Conservation (phyloP, 495 filamentous ascomycete genomes). For the Hyaloscypha hepaticicola region DNA sequence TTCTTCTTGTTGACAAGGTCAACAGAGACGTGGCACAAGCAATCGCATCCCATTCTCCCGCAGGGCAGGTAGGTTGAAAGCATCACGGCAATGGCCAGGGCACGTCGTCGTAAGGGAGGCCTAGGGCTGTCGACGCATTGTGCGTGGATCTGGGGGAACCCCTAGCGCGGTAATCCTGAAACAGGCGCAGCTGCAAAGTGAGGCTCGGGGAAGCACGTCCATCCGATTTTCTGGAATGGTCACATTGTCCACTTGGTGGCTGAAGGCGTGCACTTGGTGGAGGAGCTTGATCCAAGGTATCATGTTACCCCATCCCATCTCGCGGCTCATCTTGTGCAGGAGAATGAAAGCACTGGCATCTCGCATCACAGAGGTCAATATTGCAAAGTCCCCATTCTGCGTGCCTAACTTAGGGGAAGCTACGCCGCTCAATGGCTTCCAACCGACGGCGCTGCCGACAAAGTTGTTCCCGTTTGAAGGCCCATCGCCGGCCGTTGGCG, state of each 20-base stretch:
- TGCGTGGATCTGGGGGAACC: not conserved
- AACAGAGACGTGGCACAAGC: constrained; percentile 6
- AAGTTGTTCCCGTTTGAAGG: not conserved
- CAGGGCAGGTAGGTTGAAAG: not conserved
- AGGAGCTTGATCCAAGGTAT: not conserved
- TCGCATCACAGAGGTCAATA: not conserved
- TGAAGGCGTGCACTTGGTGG: not conserved
- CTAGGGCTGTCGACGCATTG: not conserved
- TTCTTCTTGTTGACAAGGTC: constrained; percentile 11
- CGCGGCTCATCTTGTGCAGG: not conserved
- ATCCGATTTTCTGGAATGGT: not conserved
- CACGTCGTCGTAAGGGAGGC: not conserved
- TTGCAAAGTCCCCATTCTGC: too few relatives aligned
- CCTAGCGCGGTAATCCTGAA: not conserved
- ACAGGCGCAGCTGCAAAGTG: not conserved
- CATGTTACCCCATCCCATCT: not conserved
- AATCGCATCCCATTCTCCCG: not conserved
- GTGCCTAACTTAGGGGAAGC: too few relatives aligned
- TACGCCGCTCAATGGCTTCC: not conserved
- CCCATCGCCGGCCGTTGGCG: not conserved
- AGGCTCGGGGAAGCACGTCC: not conserved
- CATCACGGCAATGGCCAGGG: not conserved
- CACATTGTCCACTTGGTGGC: not conserved
- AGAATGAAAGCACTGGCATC: not conserved
- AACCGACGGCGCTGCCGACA: not conserved